Evolutionary conservation across 352 stramenopile species (phyloP), one percentile per base, ranked within the genome.

Genomic region (Phytophthora litchii): DNA sequence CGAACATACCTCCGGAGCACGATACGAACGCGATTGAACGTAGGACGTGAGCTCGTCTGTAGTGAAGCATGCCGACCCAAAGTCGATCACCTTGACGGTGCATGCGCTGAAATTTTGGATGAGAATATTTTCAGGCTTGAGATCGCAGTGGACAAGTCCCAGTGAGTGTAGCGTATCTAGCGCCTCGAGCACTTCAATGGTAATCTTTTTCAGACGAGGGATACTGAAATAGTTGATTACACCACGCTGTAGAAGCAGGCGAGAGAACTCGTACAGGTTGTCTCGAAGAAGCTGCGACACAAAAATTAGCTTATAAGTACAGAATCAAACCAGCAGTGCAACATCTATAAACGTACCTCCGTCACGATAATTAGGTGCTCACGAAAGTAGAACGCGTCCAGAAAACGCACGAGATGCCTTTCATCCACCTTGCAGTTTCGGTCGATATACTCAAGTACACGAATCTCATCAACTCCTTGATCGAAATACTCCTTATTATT

Each of bases 401-500:
- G 67, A 29, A 99, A 67, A n/a, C 88, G 80, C 37, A 99, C 89
- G 40, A 99, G 78, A 67, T 98, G 87, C 37, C 95, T 92, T 29
- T 95, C 80, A 45, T 98, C 89, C 16, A 96, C 76, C 46, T 97
- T 83, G 46, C 89, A 94, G 49, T 86, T 83, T 12, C 54, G 45
- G n/a, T 70, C 63, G 40, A 94, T 86, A 53, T 82, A 89, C 49
- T 92, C 68, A 10, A 94, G 67, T 13, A 94, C 59, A 3, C 83
- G 80, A 42, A 94, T 91, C 27, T 94, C 85, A 45, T 94, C 85
- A 20, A 94, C 65, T 4, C 84, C 85, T 74, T 99, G 97, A 60
- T 99, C 97, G 64, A 99, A 98, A 72, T 98, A 99, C 60, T 99
- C 97, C 72, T 99, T 99, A 53, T 96, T 98, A 79, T 99, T 99